Evolutionary conservation across 2,329 filamentous ascomycete genomes (phyloP).

Genomic region (Allantophomopsis lycopodina): DNA sequence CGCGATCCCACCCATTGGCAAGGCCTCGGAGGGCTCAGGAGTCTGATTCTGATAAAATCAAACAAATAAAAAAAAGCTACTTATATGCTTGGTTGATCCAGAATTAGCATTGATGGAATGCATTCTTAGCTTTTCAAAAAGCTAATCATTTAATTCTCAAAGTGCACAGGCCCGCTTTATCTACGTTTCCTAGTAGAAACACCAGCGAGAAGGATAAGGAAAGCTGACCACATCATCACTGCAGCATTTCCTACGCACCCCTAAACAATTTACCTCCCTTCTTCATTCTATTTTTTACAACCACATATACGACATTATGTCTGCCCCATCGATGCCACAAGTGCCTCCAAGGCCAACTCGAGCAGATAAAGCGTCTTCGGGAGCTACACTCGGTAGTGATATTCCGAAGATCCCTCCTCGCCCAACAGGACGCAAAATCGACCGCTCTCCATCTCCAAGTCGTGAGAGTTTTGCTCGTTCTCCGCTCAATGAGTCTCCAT

Average conservation of each 20-base stretch:
- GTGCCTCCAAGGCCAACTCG: slow-evolving; percentile 51
- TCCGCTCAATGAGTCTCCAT: slow-evolving; percentile 58
- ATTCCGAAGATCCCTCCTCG: slow-evolving; percentile 69
- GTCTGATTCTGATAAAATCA: too few relatives aligned
- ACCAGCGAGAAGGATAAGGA: too few relatives aligned
- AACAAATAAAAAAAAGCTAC: too few relatives aligned
- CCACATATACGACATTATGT: slow-evolving; percentile 12
- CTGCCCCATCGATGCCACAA: slow-evolving; percentile 29
- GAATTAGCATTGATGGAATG: too few relatives aligned
- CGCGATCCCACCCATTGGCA: too few relatives aligned
- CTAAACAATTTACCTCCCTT: too few relatives aligned
- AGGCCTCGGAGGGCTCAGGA: too few relatives aligned
- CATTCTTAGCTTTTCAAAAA: neutral
- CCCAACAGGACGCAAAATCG: slow-evolving; percentile 47
- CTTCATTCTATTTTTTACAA: too few relatives aligned
- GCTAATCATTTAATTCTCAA: slow-evolving; percentile 1
- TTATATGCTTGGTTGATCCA: too few relatives aligned
- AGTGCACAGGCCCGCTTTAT: neutral
- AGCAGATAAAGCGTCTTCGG: slow-evolving; percentile 25
- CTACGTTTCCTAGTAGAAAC: too few relatives aligned
- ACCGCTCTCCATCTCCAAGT: slow-evolving; percentile 65
- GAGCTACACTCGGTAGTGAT: slow-evolving; percentile 20
- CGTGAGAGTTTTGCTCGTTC: slow-evolving; percentile 73
- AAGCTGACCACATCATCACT: too few relatives aligned
- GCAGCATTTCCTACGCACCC: too few relatives aligned